A percentile compares a stretch with the other conserved stretches of the same genome.
Conservation (phyloP, 2,329 filamentous ascomycete species). For the Fusarium sp. region DNA sequence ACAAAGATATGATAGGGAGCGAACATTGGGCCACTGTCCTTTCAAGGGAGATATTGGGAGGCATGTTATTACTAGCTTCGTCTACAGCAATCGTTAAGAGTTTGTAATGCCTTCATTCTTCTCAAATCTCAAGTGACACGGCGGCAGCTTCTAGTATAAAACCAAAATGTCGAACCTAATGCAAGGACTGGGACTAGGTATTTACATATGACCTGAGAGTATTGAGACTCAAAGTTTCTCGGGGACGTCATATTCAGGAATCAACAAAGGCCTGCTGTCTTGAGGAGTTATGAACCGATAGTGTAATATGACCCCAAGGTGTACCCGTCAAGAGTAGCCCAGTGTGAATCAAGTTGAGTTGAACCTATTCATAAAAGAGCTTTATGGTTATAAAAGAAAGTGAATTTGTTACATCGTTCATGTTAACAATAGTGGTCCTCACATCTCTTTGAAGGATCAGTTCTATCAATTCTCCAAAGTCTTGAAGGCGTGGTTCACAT, state of each 20-base stretch:
- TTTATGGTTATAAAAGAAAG: too few relatives aligned
- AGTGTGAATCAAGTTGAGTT: neutral
- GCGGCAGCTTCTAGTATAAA: neutral
- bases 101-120: neutral
- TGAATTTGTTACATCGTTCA: neutral
- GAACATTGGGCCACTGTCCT: neutral
- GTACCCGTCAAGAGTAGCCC: neutral
- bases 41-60: neutral
- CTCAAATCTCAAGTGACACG: neutral
- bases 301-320: neutral
- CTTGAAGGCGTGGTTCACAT: neutral
- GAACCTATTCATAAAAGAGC: neutral
- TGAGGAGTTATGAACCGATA: neutral
- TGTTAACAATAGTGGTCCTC: neutral
- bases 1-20: neutral
- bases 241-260: too few relatives aligned
- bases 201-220: too few relatives aligned
- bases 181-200: neutral
- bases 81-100: neutral
- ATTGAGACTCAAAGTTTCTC: neutral
- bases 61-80: neutral
- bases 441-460: neutral
- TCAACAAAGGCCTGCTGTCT: neutral
- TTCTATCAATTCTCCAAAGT: neutral
- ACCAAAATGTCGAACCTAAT: neutral